phyloP scores from a whole-genome alignment of 2,329 filamentous ascomycete species.

The Verticillium tricorpus region DNA sequence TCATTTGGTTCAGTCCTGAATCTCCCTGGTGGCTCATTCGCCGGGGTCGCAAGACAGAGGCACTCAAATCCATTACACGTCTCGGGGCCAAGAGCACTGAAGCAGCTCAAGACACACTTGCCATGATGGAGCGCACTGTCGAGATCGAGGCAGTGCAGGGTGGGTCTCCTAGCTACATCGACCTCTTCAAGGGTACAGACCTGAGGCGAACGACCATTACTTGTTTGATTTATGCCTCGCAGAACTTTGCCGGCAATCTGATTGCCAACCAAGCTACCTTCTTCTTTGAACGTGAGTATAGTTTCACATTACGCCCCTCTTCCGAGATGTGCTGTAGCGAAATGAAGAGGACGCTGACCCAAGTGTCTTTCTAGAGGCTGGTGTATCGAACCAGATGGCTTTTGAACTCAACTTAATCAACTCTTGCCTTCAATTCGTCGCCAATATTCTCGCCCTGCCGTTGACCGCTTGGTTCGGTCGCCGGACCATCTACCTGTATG shows the following conservation, averaged over 20 bases:
- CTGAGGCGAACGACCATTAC: slow-evolving; percentile 51
- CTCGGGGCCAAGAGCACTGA: slow-evolving; percentile 23
- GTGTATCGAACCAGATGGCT: slow-evolving; percentile 36
- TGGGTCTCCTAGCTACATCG: slow-evolving; percentile 37
- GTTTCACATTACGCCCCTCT: too few relatives aligned
- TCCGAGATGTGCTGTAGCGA: too few relatives aligned
- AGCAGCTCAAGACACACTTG: slow-evolving; percentile 45
- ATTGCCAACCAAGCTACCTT: slow-evolving; percentile 60
- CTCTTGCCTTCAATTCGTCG: slow-evolving; percentile 54
- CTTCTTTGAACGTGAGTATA: slow-evolving; percentile 43
- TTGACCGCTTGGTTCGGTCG: slow-evolving; percentile 44
- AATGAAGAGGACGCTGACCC: too few relatives aligned
- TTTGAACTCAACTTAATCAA: slow-evolving; percentile 47
- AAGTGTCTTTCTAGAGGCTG: slow-evolving; percentile 24
- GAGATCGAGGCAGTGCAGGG: slow-evolving; percentile 36
- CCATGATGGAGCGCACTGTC: slow-evolving; percentile 52
- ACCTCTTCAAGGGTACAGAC: slow-evolving; percentile 50
- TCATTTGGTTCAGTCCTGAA: too few relatives aligned
- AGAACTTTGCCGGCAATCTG: slow-evolving; percentile 49
- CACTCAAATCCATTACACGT: too few relatives aligned
- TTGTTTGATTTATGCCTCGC: slow-evolving; percentile 43
- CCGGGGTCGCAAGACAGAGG: too few relatives aligned
- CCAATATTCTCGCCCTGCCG: slow-evolving; percentile 49
- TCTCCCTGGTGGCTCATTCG: too few relatives aligned
- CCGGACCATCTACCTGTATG: slow-evolving; percentile 43